A percentile compares a stretch with the other conserved stretches of the same genome.
Evolutionary conservation across 192 early-diverging fungal species (phyloP).

Genomic region (Dissophora globulifera): DNA sequence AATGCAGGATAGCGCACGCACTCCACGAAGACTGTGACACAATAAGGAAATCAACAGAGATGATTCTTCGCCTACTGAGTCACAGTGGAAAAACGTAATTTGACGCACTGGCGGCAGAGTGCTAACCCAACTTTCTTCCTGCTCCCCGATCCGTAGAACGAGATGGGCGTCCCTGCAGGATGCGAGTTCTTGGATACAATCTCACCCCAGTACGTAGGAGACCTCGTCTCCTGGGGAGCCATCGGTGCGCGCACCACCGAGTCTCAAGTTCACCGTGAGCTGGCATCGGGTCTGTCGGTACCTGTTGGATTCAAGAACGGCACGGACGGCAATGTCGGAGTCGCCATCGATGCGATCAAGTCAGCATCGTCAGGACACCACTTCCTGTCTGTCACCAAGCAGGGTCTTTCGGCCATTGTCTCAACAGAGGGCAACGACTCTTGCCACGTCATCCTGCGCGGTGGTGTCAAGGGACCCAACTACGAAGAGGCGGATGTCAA

Average conservation of each 20-base stretch:
- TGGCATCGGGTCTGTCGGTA: constrained; percentile 82
- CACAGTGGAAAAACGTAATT: too few relatives aligned
- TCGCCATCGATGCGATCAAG: constrained; percentile 94
- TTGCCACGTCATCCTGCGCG: constrained; percentile 96
- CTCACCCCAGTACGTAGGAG: constrained; percentile 84
- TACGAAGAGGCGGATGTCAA: constrained; percentile 81
- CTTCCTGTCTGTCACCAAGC: constrained; percentile 89
- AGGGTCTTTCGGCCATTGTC: constrained; percentile 84
- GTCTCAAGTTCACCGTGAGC: constrained; percentile 85
- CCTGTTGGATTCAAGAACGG: constrained; percentile 90
- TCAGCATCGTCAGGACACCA: constrained; percentile 80
- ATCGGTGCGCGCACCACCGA: constrained; percentile 88
- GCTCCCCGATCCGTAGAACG: too few relatives aligned
- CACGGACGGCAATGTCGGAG: constrained; percentile 80
- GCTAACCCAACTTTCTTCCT: background rate
- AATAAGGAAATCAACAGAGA: too few relatives aligned
- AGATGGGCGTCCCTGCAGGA: constrained; percentile 79
- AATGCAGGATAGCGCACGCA: too few relatives aligned
- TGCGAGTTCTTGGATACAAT: constrained; percentile 86
- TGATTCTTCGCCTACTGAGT: too few relatives aligned
- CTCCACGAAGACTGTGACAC: too few relatives aligned
- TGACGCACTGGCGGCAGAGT: too few relatives aligned
- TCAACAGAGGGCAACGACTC: constrained; percentile 89
- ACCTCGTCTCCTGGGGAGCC: constrained; percentile 81
- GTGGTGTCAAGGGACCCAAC: constrained; percentile 89